Evolutionary conservation across 352 stramenopile species (phyloP).

Genomic region (Pythium biforme): DNA sequence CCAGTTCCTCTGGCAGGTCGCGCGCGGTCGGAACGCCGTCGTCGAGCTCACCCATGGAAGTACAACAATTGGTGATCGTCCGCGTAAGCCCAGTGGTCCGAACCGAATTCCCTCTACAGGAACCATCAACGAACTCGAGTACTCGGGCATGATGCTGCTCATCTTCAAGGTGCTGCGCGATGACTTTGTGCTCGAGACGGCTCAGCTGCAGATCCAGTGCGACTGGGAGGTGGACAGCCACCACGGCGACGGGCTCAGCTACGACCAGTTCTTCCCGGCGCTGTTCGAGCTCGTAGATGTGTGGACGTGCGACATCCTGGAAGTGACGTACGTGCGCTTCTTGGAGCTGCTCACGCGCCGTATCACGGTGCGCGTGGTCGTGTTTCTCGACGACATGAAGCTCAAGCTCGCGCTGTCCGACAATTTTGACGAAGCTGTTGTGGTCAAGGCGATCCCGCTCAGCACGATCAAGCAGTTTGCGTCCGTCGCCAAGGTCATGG

Average conservation of each 20-base stretch:
- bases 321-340: conserved; percentile 66
- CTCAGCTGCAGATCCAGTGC: conserved; percentile 61
- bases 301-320: conserved; percentile 78
- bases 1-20: conserved; percentile 65
- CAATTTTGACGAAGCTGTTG: conserved; percentile 69
- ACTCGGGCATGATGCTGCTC: conserved; percentile 71
- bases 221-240: conserved; percentile 82
- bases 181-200: conserved; percentile 62
- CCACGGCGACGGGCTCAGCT: conserved; percentile 45
- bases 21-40: conserved; percentile 38
- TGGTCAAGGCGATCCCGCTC: conserved; percentile 75
- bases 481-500: conserved; percentile 54
- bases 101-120: background rate
- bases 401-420: conserved; percentile 71
- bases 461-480: conserved; percentile 68
- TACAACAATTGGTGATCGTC: background rate
- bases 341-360: conserved; percentile 58
- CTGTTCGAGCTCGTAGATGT: conserved; percentile 80
- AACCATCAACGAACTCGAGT: conserved; percentile 58
- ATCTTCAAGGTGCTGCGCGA: conserved; percentile 77
- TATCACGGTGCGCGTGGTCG: conserved; percentile 65
- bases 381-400: conserved; percentile 70
- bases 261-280: conserved; percentile 65
- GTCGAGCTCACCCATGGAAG: conserved; percentile 9
- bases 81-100: background rate